Conservation (phyloP, 148 eudicot genomes). For the Camellia japonica region DNA sequence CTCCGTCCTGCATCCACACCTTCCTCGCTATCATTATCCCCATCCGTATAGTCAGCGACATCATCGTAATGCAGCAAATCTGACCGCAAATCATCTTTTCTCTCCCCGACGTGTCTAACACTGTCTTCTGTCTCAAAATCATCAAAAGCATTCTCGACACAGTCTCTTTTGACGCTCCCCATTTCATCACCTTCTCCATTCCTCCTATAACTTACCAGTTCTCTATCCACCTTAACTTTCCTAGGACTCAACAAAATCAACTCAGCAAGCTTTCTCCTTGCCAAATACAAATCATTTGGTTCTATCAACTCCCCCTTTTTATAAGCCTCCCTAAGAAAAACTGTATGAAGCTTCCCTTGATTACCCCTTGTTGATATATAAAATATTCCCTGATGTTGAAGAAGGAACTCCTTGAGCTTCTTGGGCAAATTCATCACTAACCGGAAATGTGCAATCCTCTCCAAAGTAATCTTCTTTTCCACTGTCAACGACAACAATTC, state of each 20-base stretch:
- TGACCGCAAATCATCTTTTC: constrained; percentile 21
- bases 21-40: constrained; percentile 34
- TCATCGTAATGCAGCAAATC: constrained; percentile 33
- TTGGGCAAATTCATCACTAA: constrained; percentile 71
- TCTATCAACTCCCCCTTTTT: constrained; percentile 79
- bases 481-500: constrained; percentile 82
- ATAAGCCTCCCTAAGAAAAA: constrained; percentile 91
- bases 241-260: constrained; percentile 69
- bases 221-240: constrained; percentile 51
- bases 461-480: constrained; percentile 93
- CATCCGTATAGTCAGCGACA: constrained; percentile 39
- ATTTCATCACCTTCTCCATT: constrained; percentile 31
- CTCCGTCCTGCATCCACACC: constrained; percentile 19
- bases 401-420: constrained; percentile 84
- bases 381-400: constrained; percentile 94
- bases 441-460: constrained; percentile 95
- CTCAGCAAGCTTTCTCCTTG: constrained; percentile 77
- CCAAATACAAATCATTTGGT: constrained; percentile 87
- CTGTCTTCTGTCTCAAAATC: constrained; percentile 15
- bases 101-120: constrained; percentile 19
- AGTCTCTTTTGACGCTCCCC: constrained; percentile 12
- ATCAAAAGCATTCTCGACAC: constrained; percentile 16
- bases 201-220: constrained; percentile 54
- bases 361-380: constrained; percentile 95
- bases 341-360: constrained; percentile 90